A percentile compares a stretch with the other conserved stretches of the same genome.
Evolutionary conservation across 305 asterid genomes (phyloP).

Genomic region (Solanum hybrid): DNA sequence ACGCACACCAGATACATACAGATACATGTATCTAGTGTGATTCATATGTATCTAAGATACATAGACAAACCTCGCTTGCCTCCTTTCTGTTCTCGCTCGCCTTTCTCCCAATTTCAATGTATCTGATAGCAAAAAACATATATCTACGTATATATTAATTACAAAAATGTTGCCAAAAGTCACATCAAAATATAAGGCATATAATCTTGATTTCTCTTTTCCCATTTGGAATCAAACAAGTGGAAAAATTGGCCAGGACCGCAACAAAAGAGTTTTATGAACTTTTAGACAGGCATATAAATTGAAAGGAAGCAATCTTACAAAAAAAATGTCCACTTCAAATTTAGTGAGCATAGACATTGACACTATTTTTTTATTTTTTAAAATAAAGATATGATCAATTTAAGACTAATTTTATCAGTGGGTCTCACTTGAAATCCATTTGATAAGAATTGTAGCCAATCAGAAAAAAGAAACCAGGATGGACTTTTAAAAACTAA

Average conservation of each 20-base stretch:
- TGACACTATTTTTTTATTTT: not conserved
- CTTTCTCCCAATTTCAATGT: not conserved
- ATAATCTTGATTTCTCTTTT: not conserved
- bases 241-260: constrained; percentile 4
- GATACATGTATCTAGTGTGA: not conserved
- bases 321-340: constrained; percentile 23
- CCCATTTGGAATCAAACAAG: not conserved
- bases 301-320: constrained; percentile 15
- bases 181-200: not conserved
- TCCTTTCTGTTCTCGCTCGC: not conserved
- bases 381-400: not conserved
- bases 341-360: constrained; percentile 8
- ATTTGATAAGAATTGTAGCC: constrained; percentile 26
- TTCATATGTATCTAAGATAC: too few relatives aligned
- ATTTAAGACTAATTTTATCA: constrained; percentile 10
- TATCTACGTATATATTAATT: not conserved
- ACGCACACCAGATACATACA: too few relatives aligned
- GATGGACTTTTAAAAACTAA: constrained; percentile 27
- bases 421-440: constrained; percentile 54
- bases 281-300: not conserved
- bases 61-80: not conserved
- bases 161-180: not conserved
- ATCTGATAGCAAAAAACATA: not conserved
- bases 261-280: not conserved
- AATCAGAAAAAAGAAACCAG: constrained; percentile 25